phyloP scores from a whole-genome alignment of 345 rosid species.

The Dipteronia sinensis region DNA sequence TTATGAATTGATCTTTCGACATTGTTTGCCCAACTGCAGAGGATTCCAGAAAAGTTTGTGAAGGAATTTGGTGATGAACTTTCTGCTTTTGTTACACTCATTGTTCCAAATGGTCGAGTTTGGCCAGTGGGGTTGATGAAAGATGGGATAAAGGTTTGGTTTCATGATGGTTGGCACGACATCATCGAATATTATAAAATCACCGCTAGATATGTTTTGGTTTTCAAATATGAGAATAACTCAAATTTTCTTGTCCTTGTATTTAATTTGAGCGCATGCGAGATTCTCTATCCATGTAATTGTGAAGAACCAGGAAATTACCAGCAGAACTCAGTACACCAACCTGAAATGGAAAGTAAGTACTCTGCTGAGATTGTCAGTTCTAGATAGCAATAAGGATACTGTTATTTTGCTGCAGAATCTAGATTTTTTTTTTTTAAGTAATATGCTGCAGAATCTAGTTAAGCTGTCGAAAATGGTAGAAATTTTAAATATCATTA shows the following conservation, averaged over 20 bases:
- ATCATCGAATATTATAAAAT: constrained; percentile 38
- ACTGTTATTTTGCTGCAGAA: too few relatives aligned
- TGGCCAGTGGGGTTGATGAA: constrained; percentile 39
- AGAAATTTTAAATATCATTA: too few relatives aligned
- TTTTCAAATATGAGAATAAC: constrained; percentile 38
- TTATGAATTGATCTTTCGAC: not conserved
- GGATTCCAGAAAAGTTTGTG: constrained; percentile 40
- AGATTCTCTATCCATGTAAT: constrained; percentile 37
- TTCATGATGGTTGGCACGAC: constrained; percentile 45
- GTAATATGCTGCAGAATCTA: too few relatives aligned
- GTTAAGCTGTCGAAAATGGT: too few relatives aligned
- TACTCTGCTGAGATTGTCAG: too few relatives aligned
- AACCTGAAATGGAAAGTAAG: constrained; percentile 1
- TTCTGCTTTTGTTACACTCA: constrained; percentile 31
- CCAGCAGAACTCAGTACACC: not conserved
- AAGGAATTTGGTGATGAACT: constrained; percentile 36
- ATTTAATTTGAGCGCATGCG: constrained; percentile 36
- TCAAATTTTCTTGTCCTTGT: constrained; percentile 36
- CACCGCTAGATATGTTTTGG: constrained; percentile 27
- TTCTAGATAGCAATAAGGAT: too few relatives aligned
- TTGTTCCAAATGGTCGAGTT: constrained; percentile 32
- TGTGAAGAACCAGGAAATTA: constrained; percentile 21
- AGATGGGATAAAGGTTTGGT: constrained; percentile 31
- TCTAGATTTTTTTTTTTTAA: too few relatives aligned
- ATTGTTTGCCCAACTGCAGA: constrained; percentile 22